Percentiles rank a stretch among this genome's conserved stretches.
These are phyloP conservation scores for Halenospora varia DNA, from an alignment of 495 filamentous ascomycete species.

Conservation along the genomic window DNA sequence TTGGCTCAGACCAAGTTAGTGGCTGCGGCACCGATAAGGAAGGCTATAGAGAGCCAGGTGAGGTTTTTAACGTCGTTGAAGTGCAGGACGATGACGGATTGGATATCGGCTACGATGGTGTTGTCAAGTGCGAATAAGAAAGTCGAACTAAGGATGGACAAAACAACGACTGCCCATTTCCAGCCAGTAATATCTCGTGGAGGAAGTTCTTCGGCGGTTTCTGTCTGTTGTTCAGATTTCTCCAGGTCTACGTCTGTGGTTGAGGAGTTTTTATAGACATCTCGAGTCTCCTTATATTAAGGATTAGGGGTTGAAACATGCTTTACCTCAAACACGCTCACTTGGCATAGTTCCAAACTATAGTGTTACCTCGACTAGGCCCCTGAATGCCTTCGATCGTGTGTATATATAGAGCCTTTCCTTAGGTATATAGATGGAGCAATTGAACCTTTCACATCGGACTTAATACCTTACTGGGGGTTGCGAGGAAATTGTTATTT, in stretches of 20 bases:
- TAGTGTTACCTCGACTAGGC: too few species aligned
- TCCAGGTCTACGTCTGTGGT: constrained; percentile 14
- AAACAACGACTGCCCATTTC: constrained; percentile 20
- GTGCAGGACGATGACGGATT: constrained; percentile 44
- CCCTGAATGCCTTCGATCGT: too few species aligned
- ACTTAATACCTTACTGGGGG: too few species aligned
- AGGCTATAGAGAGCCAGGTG: constrained; percentile 52
- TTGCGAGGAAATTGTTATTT: too few species aligned
- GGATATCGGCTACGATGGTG: constrained; percentile 59
- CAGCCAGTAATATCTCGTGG: constrained; percentile 19
- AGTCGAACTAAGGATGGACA: constrained; percentile 16
- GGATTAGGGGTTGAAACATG: too few species aligned
- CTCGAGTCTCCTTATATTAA: too few species aligned
- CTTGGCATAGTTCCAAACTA: too few species aligned
- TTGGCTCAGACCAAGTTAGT: constrained; percentile 41
- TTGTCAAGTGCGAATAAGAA: constrained; percentile 29
- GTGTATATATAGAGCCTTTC: too few species aligned
- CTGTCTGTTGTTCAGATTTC: constrained; percentile 6
- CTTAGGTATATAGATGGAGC: too few species aligned
- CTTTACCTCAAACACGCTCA: too few species aligned
- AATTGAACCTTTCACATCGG: too few species aligned
- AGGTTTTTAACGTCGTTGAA: constrained; percentile 50
- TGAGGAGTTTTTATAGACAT: constrained; percentile 15
- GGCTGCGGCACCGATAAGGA: constrained; percentile 44
- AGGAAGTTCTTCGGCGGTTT: constrained; percentile 7